phyloP scores from a whole-genome alignment of 2,329 filamentous ascomycete genomes.

The Colletotrichum godetiae region DNA sequence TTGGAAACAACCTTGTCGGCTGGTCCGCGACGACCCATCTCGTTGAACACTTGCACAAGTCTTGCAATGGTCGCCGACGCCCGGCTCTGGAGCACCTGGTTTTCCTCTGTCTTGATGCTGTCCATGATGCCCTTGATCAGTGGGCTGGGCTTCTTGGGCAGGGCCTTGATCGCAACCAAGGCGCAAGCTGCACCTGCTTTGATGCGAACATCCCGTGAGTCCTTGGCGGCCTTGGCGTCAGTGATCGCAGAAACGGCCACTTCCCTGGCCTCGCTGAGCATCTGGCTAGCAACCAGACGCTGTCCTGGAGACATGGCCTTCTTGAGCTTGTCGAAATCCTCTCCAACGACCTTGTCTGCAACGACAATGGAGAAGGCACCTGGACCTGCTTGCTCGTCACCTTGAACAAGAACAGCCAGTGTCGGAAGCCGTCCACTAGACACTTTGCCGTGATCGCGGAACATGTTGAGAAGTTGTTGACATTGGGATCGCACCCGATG shows the following conservation, averaged over 20 bases:
- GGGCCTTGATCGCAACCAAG: constrained; percentile 84
- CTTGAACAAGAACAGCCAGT: constrained; percentile 92
- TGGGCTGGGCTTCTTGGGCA: constrained; percentile 92
- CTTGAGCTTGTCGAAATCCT: constrained; percentile 89
- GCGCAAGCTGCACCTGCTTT: constrained; percentile 88
- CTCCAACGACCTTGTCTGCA: constrained; percentile 86
- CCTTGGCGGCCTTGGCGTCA: constrained; percentile 83
- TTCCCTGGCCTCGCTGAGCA: constrained; percentile 80
- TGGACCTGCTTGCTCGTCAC: constrained; percentile 89
- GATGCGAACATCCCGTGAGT: constrained; percentile 85
- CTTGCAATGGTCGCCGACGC: constrained; percentile 87
- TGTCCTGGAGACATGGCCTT: constrained; percentile 90
- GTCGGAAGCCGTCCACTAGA: constrained; percentile 79
- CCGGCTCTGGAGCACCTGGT: constrained; percentile 85
- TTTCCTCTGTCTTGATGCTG: constrained; percentile 95
- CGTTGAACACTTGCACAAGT: constrained; percentile 88
- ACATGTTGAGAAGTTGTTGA: constrained; percentile 88
- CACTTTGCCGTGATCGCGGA: constrained; percentile 90
- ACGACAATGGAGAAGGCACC: constrained; percentile 90
- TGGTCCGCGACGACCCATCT: constrained; percentile 81
- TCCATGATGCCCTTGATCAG: constrained; percentile 99
- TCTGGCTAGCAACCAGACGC: constrained; percentile 83
- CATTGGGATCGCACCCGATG: constrained; percentile 93
- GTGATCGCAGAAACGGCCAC: constrained; percentile 78
- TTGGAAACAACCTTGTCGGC: constrained; percentile 97